phyloP scores from a whole-genome alignment of 352 stramenopile species.

The Globisporangium spiculum region DNA sequence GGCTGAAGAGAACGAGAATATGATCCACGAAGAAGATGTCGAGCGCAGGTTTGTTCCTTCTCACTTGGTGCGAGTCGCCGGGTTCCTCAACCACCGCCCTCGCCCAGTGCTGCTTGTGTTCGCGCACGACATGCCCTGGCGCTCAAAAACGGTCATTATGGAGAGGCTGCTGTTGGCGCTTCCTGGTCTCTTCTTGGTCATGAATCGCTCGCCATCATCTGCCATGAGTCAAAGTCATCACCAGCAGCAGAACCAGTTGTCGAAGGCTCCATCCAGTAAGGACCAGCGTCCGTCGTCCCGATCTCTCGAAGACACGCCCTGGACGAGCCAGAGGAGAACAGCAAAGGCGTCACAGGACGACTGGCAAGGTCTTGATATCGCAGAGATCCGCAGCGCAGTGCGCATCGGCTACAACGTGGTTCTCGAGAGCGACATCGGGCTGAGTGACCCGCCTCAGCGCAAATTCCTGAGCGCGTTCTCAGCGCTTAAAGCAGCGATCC shows the following conservation, averaged over 20 bases:
- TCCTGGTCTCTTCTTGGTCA: slow-evolving; percentile 67
- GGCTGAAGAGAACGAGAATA: slow-evolving; percentile 31
- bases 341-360: not conserved
- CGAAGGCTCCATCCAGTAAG: slow-evolving; percentile 1
- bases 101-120: slow-evolving; percentile 70
- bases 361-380: slow-evolving; percentile 28
- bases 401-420: slow-evolving; percentile 58
- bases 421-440: slow-evolving; percentile 71
- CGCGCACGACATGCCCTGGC: slow-evolving; percentile 56
- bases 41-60: slow-evolving; percentile 63
- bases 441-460: slow-evolving; percentile 55
- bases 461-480: slow-evolving; percentile 60
- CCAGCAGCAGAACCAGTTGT: not conserved
- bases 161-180: slow-evolving; percentile 40
- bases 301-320: slow-evolving; percentile 4
- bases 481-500: slow-evolving; percentile 58
- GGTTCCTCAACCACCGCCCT: slow-evolving; percentile 33
- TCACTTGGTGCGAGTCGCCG: slow-evolving; percentile 33
- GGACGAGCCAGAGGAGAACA: not conserved
- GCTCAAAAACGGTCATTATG: slow-evolving; percentile 35
- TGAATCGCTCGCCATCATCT: slow-evolving; percentile 39
- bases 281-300: slow-evolving; percentile 13
- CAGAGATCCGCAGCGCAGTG: slow-evolving; percentile 34
- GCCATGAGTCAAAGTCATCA: not conserved
- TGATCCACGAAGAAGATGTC: slow-evolving; percentile 25